Evolutionary conservation across 2,329 filamentous ascomycete genomes (phyloP), one percentile per base, ranked within the genome.

Genomic region (Aspergillus versicolor): DNA sequence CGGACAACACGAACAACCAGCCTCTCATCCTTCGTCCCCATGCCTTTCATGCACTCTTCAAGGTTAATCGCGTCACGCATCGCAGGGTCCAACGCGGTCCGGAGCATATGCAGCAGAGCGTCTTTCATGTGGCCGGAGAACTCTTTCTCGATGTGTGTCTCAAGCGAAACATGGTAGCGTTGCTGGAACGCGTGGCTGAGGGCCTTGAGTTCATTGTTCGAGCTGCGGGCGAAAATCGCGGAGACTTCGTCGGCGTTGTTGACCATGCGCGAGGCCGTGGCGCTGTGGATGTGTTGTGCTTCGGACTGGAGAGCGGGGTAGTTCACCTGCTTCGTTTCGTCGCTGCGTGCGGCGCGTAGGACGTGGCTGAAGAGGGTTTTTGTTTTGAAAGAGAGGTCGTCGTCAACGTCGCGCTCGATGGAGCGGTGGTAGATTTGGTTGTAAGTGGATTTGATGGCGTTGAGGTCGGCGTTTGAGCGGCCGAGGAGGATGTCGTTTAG

Each of bases 81-180:
- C 57, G 90, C 91, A 63, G 88, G 90, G 74, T 97, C 91, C 5
- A 84, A 78, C 3, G 90, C 93, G 12, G 88, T 81, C 11, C 83
- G 83, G n/a, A 97, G 78, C 73, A 96, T 91, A 70, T 86, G 87
- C 24, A 94, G 76, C 1, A 97, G 82, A 0, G 91, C 91, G 15
- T 90, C 84, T 71, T 92, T 82, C 92, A 97, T 97, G 71, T 97
- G 93, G 0, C 93, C 93, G 0, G 88, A 90, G 75, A 97, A 97
- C 67, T 94, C 87, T 77, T 84, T 89, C 61, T 86, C 85, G 65
- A 97, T 86, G 49, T 91, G 87, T 34, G 85, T 83, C 62, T 91
- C 87, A 2, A 97, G 80, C 12, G 84, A 79, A 40, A 82, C 83
- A 19, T 86, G 84, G 71, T 92, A 95, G 60, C 87, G 87, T 52